A percentile compares a stretch with the other conserved stretches of the same genome.
These are phyloP conservation scores for Eragrostis curvula DNA, from an alignment of 176 grass and related monocot species.

Conservation along the genomic window DNA sequence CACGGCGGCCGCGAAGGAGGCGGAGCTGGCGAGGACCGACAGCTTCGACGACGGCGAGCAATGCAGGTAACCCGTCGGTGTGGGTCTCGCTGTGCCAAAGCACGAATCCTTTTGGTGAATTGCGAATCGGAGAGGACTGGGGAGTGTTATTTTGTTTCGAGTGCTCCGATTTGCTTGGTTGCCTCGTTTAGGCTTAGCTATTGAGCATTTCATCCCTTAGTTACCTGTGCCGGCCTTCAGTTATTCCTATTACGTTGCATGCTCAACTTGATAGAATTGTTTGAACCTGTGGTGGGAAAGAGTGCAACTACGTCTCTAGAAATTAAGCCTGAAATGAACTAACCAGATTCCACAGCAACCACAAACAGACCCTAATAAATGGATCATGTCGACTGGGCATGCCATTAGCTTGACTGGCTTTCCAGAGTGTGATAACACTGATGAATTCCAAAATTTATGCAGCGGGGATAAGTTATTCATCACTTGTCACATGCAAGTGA, in stretches of 20 bases:
- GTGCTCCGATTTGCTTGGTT: background rate
- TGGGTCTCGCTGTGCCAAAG: background rate
- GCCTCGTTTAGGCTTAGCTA: conserved; percentile 11
- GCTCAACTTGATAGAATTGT: background rate
- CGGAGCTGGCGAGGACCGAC: conserved; percentile 58
- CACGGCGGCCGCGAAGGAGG: conserved; percentile 41
- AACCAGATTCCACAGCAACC: background rate
- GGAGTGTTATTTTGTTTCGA: background rate
- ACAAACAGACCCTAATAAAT: background rate
- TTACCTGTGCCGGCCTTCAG: background rate
- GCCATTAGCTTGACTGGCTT: background rate
- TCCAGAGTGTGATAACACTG: background rate
- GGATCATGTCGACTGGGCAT: conserved; percentile 9
- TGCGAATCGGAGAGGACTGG: background rate
- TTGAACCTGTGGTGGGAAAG: background rate
- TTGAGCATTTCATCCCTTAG: background rate
- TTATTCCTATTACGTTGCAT: background rate
- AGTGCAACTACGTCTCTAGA: background rate
- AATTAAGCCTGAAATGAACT: background rate
- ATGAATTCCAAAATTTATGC: background rate
- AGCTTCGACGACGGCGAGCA: conserved; percentile 80
- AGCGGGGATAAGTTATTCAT: background rate
- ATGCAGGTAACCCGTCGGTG: conserved; percentile 71
- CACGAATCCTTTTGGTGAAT: background rate
- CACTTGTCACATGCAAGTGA: conserved; percentile 1